These are phyloP conservation scores for Trifolium dubium DNA, from an alignment of 306 rosid species.

Conservation along the genomic window DNA sequence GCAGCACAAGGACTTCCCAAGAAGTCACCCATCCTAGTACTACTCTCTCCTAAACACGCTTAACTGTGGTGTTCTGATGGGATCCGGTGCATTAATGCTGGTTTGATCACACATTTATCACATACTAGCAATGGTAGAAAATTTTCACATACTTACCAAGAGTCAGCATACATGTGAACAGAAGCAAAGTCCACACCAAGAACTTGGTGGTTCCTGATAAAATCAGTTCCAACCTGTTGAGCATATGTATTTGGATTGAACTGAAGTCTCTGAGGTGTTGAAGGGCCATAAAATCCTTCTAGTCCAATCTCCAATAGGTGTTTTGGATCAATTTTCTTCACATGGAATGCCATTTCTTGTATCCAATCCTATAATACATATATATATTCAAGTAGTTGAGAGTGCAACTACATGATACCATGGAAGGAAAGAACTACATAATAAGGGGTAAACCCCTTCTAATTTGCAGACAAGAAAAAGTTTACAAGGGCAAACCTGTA, in stretches of 20 bases:
- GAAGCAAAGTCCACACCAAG: conserved; percentile 95
- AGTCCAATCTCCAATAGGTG: conserved; percentile 86
- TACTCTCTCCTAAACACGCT: too few species aligned
- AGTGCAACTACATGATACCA: conserved; percentile 15
- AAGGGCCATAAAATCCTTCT: conserved; percentile 96
- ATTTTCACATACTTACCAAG: conserved; percentile 60
- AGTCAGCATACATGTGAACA: conserved; percentile 88
- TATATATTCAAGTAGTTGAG: conserved; percentile 14
- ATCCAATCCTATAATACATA: conserved; percentile 72
- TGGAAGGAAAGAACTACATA: not conserved
- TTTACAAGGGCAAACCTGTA: conserved; percentile 63
- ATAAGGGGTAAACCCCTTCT: too few species aligned
- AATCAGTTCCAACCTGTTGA: conserved; percentile 91
- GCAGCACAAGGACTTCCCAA: too few species aligned
- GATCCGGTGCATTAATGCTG: too few species aligned
- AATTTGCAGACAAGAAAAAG: not conserved
- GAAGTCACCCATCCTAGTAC: too few species aligned
- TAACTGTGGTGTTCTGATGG: too few species aligned
- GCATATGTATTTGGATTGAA: conserved; percentile 93
- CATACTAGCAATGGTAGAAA: too few species aligned
- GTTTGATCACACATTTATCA: too few species aligned
- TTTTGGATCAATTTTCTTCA: conserved; percentile 88
- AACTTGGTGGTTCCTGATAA: conserved; percentile 81
- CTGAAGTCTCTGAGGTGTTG: conserved; percentile 75
- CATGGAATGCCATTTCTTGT: conserved; percentile 87